Evolutionary conservation across 192 early-diverging fungal genomes (phyloP), one percentile per base, ranked within the genome.

Genomic region (Entophlyctis luteolus): DNA sequence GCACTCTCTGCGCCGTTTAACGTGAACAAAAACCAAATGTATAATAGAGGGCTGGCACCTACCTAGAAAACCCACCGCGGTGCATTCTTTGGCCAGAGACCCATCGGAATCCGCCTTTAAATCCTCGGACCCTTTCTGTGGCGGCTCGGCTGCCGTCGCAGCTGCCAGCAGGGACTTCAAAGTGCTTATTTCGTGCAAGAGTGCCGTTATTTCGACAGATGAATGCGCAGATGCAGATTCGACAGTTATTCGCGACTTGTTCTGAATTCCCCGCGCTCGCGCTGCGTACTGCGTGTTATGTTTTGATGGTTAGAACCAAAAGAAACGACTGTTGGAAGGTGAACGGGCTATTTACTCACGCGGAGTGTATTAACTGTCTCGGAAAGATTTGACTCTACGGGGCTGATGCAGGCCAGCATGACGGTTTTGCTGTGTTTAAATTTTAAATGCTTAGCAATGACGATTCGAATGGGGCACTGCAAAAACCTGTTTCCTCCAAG

Each of bases 401-500:
- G 83, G 39, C 87, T 88, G 28, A 93, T 88, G 75, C 94, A 97
- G 25, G 95, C 92, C 62, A 98, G 89, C 85, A 97, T 93, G 35
- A 96, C 73, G 0, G 95, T 96, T 75, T 87, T 86, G 28, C 75
- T 76, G 45, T 48, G 2, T 16, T 20, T 46, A 8, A 23, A 76
- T 31, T n/a, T n/a, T n/a, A n/a, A n/a, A n/a, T n/a, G n/a, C n/a
- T n/a, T n/a, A n/a, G n/a, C n/a, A n/a, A n/a, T n/a, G n/a, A n/a
- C n/a, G n/a, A n/a, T n/a, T n/a, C n/a, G n/a, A n/a, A n/a, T n/a
- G n/a, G n/a, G n/a, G n/a, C n/a, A n/a, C n/a, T n/a, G n/a, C n/a
- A n/a, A n/a, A n/a, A n/a, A n/a, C n/a, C 72, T 89, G 69, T 91
- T 97, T 31, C 97, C 97, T 59, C 97, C 95, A 50, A 98, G 76